Conservation (phyloP, 768 basidiomycete species). For the Boletus sp. region DNA sequence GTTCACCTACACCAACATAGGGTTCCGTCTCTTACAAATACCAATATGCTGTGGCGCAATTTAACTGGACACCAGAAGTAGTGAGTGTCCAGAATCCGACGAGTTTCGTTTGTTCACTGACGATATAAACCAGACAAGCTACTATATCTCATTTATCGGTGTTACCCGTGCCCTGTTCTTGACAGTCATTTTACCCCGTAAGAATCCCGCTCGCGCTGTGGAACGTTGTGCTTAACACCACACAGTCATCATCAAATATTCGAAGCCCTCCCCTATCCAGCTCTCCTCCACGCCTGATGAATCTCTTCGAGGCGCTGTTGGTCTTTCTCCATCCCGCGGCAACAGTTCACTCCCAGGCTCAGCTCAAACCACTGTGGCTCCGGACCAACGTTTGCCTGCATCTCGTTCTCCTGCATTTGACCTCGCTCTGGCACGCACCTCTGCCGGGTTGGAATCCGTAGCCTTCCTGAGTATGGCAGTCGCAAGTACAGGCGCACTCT, state of each 20-base stretch:
- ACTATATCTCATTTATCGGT: conserved; percentile 60
- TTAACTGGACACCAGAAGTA: conserved; percentile 65
- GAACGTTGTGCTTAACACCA: background rate
- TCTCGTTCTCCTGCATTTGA: conserved; percentile 58
- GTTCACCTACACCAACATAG: conserved; percentile 34
- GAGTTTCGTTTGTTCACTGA: background rate
- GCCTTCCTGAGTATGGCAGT: conserved; percentile 51
- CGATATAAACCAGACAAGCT: conserved; percentile 53
- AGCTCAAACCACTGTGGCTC: conserved; percentile 3
- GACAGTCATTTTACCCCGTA: conserved; percentile 60
- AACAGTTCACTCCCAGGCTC: conserved; percentile 1
- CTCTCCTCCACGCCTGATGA: conserved; percentile 18
- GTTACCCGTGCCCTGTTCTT: conserved; percentile 54
- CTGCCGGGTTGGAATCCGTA: conserved; percentile 54
- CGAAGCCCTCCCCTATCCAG: conserved; percentile 41
- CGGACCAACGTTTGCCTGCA: background rate
- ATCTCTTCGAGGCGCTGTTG: conserved; percentile 6
- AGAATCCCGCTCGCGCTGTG: conserved; percentile 17
- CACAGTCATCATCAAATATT: conserved; percentile 53
- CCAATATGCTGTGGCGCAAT: conserved; percentile 61
- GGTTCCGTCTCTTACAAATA: conserved; percentile 57
- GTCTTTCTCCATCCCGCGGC: conserved; percentile 1
- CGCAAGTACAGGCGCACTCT: conserved; percentile 46
- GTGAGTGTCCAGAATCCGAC: conserved; percentile 36
- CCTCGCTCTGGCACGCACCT: conserved; percentile 62